phyloP scores from a whole-genome alignment of 768 basidiomycete species.

The Pulveroboletus frians region DNA sequence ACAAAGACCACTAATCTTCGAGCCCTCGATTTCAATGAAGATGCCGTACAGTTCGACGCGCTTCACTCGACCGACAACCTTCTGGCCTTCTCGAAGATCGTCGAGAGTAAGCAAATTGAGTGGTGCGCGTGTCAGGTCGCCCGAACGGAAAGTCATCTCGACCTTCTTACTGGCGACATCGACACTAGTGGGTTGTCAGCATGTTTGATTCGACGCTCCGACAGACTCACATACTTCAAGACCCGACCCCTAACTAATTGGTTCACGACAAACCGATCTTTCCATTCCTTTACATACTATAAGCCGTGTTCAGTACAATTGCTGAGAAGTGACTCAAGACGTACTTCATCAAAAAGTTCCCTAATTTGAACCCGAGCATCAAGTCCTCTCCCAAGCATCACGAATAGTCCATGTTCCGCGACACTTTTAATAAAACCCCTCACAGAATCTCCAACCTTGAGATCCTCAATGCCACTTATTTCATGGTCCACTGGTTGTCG shows the following conservation, averaged over 20 bases:
- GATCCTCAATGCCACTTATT: slow-evolving; percentile 51
- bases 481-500: slow-evolving; percentile 61
- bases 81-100: slow-evolving; percentile 74
- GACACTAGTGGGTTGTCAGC: slow-evolving; percentile 44
- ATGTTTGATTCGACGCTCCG: neutral
- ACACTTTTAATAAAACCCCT: slow-evolving; percentile 90
- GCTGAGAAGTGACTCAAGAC: neutral
- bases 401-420: slow-evolving; percentile 83
- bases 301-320: slow-evolving; percentile 8
- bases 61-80: slow-evolving; percentile 73
- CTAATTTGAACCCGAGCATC: slow-evolving; percentile 91
- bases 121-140: slow-evolving; percentile 41
- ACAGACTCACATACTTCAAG: slow-evolving; percentile 48
- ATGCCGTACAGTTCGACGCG: slow-evolving; percentile 84
- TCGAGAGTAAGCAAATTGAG: slow-evolving; percentile 37
- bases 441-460: slow-evolving; percentile 69
- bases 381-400: slow-evolving; percentile 74
- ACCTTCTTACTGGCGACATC: slow-evolving; percentile 68
- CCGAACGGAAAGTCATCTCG: slow-evolving; percentile 85
- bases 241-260: slow-evolving; percentile 88
- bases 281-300: slow-evolving; percentile 96
- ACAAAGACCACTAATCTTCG: slow-evolving; percentile 83
- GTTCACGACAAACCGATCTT: slow-evolving; percentile 67
- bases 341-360: slow-evolving; percentile 84
- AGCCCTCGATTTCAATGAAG: slow-evolving; percentile 86